phyloP scores from a whole-genome alignment of 345 rosid species.

The Dipteronia dyeriana region DNA sequence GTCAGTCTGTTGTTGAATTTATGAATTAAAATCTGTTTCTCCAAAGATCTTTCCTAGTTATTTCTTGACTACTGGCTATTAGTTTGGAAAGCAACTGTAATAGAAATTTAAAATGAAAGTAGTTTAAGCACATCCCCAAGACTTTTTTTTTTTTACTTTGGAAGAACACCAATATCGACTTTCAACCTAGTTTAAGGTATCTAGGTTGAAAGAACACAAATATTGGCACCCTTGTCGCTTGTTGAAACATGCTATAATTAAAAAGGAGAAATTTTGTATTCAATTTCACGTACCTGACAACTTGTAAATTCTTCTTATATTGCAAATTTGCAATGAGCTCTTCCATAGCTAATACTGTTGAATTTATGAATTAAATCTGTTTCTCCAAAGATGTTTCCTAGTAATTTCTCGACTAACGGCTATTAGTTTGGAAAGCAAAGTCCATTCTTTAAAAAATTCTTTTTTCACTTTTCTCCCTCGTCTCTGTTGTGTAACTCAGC shows the following conservation, averaged over 20 bases:
- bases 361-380: background rate
- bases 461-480: slow-evolving; percentile 2
- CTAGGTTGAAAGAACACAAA: too few species aligned
- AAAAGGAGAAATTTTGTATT: background rate
- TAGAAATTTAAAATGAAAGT: background rate
- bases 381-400: background rate
- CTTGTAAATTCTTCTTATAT: background rate
- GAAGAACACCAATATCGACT: too few species aligned
- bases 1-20: background rate
- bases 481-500: slow-evolving; percentile 20
- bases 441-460: background rate
- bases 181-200: background rate
- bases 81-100: background rate
- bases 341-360: background rate
- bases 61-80: background rate
- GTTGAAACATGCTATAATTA: background rate
- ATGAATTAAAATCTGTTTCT: slow-evolving; percentile 1
- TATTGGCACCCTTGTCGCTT: background rate
- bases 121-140: background rate
- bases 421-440: background rate
- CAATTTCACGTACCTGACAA: background rate
- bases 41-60: background rate
- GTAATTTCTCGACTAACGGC: background rate
- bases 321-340: too few species aligned
- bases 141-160: background rate